Conservation (phyloP, 805 yeast species). For the Ogataea thermomethanolica region DNA sequence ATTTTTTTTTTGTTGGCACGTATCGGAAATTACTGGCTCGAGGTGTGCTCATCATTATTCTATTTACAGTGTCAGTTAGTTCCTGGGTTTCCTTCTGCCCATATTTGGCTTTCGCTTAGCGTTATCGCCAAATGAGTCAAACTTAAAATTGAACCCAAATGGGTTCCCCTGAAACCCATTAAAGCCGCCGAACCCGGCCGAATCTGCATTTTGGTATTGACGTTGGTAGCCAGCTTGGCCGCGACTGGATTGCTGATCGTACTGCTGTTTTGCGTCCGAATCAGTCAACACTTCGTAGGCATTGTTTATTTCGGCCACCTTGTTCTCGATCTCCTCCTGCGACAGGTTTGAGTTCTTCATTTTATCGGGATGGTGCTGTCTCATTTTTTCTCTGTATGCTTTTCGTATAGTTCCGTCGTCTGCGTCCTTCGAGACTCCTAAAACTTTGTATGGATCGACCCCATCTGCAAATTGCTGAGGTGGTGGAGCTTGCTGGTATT, state of each 20-base stretch:
- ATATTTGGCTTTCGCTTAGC: conserved; percentile 3
- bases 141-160: conserved; percentile 7
- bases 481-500: conserved; percentile 34
- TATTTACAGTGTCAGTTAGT: background rate
- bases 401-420: conserved; percentile 68
- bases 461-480: conserved; percentile 25
- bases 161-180: conserved; percentile 4
- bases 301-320: conserved; percentile 89
- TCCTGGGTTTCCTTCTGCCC: conserved; percentile 2
- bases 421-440: conserved; percentile 67
- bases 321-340: conserved; percentile 66
- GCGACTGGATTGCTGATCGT: conserved; percentile 44
- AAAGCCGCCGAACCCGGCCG: conserved; percentile 7
- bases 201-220: conserved; percentile 1
- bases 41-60: conserved; percentile 4
- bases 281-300: conserved; percentile 85
- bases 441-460: conserved; percentile 72
- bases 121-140: conserved; percentile 8
- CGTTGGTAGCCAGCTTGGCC: conserved; percentile 8
- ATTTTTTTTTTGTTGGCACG: conserved; percentile 2
- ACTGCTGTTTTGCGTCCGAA: conserved; percentile 57
- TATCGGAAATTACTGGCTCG: conserved; percentile 13
- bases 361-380: conserved; percentile 90
- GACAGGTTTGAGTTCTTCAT: conserved; percentile 60
- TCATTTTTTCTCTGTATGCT: conserved; percentile 75